Percentiles rank a stretch among this genome's conserved stretches.
Conservation (phyloP, 208 protist genomes). For the Trichomonas gallinae region DNA sequence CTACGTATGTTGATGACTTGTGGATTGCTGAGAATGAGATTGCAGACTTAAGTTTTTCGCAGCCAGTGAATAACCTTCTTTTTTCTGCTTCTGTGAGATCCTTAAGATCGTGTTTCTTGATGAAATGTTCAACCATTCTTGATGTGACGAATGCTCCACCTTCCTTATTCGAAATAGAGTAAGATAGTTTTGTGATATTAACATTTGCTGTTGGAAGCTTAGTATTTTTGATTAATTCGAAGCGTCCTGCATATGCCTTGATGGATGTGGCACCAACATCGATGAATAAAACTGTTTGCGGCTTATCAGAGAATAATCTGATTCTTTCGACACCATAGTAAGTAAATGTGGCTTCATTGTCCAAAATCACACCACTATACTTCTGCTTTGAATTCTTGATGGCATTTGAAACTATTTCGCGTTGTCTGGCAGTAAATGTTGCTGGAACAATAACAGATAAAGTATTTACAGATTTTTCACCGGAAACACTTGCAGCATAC, state of each 20-base stretch:
- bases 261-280: neutral
- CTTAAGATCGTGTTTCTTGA: neutral
- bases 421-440: neutral
- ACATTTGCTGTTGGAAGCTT: neutral
- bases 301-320: neutral
- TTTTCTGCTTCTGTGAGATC: neutral
- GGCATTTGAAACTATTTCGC: neutral
- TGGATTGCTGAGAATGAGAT: neutral
- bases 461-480: neutral
- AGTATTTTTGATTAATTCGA: neutral
- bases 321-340: neutral
- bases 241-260: neutral
- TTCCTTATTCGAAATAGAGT: neutral
- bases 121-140: neutral
- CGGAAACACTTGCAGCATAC: neutral
- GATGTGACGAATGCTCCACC: neutral
- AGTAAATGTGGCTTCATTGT: neutral
- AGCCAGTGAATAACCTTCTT: neutral
- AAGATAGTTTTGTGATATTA: neutral
- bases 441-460: neutral
- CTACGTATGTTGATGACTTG: neutral
- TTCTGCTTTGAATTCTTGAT: neutral
- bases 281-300: conserved; percentile 10
- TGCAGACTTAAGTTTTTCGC: neutral
- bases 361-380: neutral